Percentiles rank a stretch among this genome's conserved stretches.
Evolutionary conservation across 345 rosid species (phyloP).

Genomic region (Sisymbrium altissimum): DNA sequence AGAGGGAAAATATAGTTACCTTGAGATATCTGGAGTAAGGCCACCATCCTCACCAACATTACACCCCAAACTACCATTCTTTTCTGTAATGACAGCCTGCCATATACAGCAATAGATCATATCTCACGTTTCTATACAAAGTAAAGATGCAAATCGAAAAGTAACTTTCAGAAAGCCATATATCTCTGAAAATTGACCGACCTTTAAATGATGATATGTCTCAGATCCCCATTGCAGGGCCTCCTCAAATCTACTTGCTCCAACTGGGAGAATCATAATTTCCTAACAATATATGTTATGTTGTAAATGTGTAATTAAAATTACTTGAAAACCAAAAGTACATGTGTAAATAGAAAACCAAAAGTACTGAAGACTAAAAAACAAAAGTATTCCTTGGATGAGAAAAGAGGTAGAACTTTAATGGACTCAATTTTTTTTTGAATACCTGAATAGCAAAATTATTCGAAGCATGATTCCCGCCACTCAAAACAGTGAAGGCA

Average conservation of each 20-base stretch:
- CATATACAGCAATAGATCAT: constrained; percentile 36
- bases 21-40: constrained; percentile 84
- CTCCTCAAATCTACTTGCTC: constrained; percentile 90
- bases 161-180: constrained; percentile 15
- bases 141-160: neutral
- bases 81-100: constrained; percentile 90
- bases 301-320: neutral
- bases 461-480: constrained; percentile 90
- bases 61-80: constrained; percentile 68
- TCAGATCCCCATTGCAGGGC: constrained; percentile 97
- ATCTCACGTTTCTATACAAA: constrained; percentile 6
- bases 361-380: neutral
- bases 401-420: neutral
- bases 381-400: neutral
- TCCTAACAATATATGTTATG: constrained; percentile 47
- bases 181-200: constrained; percentile 50
- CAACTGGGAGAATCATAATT: constrained; percentile 85
- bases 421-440: neutral
- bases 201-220: constrained; percentile 96
- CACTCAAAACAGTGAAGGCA: constrained; percentile 87
- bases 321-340: neutral
- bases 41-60: constrained; percentile 97
- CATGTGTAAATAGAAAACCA: neutral
- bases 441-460: constrained; percentile 76
- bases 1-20: constrained; percentile 40